Conservation (phyloP, 768 basidiomycete species). For the Podaxis sp. region DNA sequence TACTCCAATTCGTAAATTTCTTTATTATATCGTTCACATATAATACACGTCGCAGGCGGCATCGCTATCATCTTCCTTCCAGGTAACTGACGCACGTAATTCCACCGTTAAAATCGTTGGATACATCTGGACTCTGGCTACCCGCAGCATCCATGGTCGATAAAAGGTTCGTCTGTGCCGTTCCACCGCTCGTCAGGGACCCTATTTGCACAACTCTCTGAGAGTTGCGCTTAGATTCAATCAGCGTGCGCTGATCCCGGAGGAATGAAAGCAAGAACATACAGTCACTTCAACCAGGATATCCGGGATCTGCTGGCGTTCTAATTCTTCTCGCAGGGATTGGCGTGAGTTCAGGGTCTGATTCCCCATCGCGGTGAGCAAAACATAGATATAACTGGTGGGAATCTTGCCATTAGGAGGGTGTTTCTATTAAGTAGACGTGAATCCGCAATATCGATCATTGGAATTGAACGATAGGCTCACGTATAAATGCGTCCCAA, state of each 20-base stretch:
- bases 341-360: conserved; percentile 29
- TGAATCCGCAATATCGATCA: not conserved
- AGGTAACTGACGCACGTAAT: not conserved
- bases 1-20: no score
- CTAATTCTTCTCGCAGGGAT: conserved; percentile 24
- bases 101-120: no score
- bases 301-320: conserved; percentile 21
- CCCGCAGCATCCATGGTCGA: not conserved
- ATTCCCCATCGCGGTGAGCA: not conserved
- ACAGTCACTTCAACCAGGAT: conserved; percentile 16
- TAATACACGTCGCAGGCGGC: not conserved
- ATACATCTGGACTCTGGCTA: no score
- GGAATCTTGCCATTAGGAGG: conserved; percentile 21
- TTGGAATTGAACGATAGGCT: not conserved
- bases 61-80: not conserved
- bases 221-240: not conserved
- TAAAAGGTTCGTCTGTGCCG: not conserved
- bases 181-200: not conserved
- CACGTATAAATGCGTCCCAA: conserved; percentile 32
- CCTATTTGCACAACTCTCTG: not conserved
- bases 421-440: conserved; percentile 24
- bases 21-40: no score
- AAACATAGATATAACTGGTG: not conserved
- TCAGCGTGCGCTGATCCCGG: not conserved
- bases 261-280: not conserved